A percentile compares a stretch with the other conserved stretches of the same genome.
Conservation (phyloP, 2,329 filamentous ascomycete genomes). For the Aspergillus uvarum region DNA sequence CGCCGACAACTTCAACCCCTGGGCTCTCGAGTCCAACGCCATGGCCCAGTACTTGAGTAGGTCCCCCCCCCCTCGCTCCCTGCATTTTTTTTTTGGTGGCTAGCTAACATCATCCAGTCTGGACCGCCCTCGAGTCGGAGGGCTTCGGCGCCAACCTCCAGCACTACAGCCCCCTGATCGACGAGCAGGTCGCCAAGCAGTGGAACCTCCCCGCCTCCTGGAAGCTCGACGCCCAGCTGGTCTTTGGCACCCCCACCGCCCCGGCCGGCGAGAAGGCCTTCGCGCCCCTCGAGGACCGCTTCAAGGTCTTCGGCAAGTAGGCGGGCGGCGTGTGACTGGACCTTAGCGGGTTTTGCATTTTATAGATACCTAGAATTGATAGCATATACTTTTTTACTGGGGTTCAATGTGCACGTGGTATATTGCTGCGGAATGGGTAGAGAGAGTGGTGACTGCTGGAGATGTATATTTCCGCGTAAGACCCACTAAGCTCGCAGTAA, state of each 20-base stretch:
- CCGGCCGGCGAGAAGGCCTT: slow-evolving; percentile 30
- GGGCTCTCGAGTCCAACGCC: slow-evolving; percentile 71
- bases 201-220: slow-evolving; percentile 72
- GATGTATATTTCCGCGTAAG: too few relatives aligned
- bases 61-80: background rate
- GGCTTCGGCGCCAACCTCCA: slow-evolving; percentile 84
- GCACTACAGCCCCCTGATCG: slow-evolving; percentile 86
- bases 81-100: background rate
- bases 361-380: too few relatives aligned
- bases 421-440: too few relatives aligned
- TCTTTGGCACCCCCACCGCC: slow-evolving; percentile 61
- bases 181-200: slow-evolving; percentile 65
- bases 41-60: slow-evolving; percentile 70
- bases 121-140: slow-evolving; percentile 78
- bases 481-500: too few relatives aligned
- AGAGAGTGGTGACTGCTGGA: too few relatives aligned
- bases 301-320: slow-evolving; percentile 39
- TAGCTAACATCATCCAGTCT: slow-evolving; percentile 46
- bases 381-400: too few relatives aligned
- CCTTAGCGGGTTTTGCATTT: background rate
- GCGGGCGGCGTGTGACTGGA: background rate
- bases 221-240: slow-evolving; percentile 78
- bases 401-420: too few relatives aligned
- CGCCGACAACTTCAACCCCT: slow-evolving; percentile 76
- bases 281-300: slow-evolving; percentile 31